Evolutionary conservation across 345 rosid species (phyloP), one percentile per base, ranked within the genome.

Genomic region (Cardiospermum halicacabum): DNA sequence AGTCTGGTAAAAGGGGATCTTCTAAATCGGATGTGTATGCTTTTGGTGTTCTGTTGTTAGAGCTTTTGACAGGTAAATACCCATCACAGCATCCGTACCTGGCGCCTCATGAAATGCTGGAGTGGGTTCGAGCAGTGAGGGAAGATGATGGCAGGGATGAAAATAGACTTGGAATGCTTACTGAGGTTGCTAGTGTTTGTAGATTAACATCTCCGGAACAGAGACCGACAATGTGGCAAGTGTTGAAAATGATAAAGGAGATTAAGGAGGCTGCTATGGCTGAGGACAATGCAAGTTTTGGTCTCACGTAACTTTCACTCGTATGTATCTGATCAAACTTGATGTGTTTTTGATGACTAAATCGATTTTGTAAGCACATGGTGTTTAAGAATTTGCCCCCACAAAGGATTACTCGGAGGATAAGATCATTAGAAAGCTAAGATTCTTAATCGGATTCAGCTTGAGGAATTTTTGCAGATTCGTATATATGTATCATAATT

Each of bases 211-310:
- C 97, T 0, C 97, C 97, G 0, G 99, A 94, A 61, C 97, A 86
- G 71, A 78, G 99, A 73, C 97, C 95, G 0, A 82, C 80, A 26
- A 89, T 91, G 92, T 84, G 92, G 87, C 96, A 91, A 71, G 96
- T 87, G 50, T 68, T 94, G 70, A 89, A 87, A 74, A 85, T 88
- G 92, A 81, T 94, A 67, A 92, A 85, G 58, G 92, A 87, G 72
- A 85, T 90, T 49, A 94, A 94, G 68, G 95, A 91, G 56, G 84
- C 80, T 65, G 80, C 67, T 49, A 48, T 72, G 74, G 69, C 71
- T 7, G 81, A 79, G 31, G 88, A 80, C 6, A 65, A 67, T 47
- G 76, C 74, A 26, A 53, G 77, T 53, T 26, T 45, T 61, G 75
- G 76, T 4, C 61, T 47, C 27, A 56, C 75, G 7, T 72, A 74